phyloP scores from a whole-genome alignment of 176 grass and related monocot species.

The Lolium perenne region DNA sequence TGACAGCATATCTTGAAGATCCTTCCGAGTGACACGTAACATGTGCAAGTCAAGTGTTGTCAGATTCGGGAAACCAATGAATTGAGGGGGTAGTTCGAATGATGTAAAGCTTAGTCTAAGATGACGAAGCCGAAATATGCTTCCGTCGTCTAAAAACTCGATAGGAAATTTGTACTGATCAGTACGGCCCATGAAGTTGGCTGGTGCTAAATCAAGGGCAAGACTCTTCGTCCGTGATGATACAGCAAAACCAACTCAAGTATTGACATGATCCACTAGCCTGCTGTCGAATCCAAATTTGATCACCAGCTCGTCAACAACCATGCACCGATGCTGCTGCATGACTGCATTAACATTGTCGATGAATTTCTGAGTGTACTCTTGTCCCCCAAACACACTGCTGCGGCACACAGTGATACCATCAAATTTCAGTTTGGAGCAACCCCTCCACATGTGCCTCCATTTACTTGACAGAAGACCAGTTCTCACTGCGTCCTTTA shows the following conservation, averaged over 20 bases:
- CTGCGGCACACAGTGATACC: not conserved
- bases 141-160: not conserved
- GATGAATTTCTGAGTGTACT: slow-evolving; percentile 22
- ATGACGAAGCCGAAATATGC: not conserved
- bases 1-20: slow-evolving; percentile 23
- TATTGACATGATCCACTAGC: slow-evolving; percentile 30
- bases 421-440: slow-evolving; percentile 31
- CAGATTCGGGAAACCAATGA: not conserved
- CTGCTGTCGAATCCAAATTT: not conserved
- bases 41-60: not conserved
- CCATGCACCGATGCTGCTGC: not conserved
- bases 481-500: slow-evolving; percentile 33
- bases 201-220: slow-evolving; percentile 34
- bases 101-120: slow-evolving; percentile 30
- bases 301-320: slow-evolving; percentile 24
- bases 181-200: accelerated
- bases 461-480: slow-evolving; percentile 42
- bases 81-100: slow-evolving; percentile 20
- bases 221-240: not conserved
- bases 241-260: slow-evolving; percentile 30
- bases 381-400: not conserved
- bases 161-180: slow-evolving; percentile 20
- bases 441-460: not conserved
- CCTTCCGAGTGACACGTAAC: too few species aligned
- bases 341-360: slow-evolving; percentile 34